Conservation (phyloP, 2,329 filamentous ascomycete species). For the Pseudogymnoascus sp. region DNA sequence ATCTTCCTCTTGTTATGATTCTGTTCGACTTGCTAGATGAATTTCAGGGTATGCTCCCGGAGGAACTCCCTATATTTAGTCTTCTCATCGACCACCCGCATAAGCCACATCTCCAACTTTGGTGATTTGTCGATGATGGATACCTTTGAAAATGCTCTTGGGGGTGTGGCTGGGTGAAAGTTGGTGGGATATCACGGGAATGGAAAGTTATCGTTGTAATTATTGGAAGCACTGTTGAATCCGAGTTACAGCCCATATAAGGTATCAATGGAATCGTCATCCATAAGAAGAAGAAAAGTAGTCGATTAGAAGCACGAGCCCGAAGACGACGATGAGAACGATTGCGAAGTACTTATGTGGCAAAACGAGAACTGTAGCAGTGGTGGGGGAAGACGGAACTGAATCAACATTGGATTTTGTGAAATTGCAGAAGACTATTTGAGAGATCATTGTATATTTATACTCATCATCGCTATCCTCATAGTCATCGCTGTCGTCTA, state of each 20-base stretch:
- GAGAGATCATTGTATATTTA: slow-evolving; percentile 11
- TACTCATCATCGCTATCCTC: slow-evolving; percentile 20
- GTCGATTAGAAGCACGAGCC: not conserved
- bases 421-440: not conserved
- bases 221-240: not conserved
- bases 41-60: no score
- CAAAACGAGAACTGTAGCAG: not conserved
- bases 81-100: no score
- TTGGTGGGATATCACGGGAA: not conserved
- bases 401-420: not conserved
- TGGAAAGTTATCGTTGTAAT: not conserved
- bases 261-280: not conserved
- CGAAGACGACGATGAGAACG: not conserved
- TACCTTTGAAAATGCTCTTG: not conserved
- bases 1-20: no score
- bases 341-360: not conserved
- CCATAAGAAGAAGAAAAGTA: not conserved
- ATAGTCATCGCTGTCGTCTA: slow-evolving; percentile 16
- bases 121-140: no score
- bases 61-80: no score
- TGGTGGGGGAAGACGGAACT: no score
- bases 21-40: no score
- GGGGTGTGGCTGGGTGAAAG: not conserved
- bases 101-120: no score
- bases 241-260: not conserved